These are phyloP conservation scores for Heritiera fomes DNA, from an alignment of 345 rosid species.

Conservation along the genomic window DNA sequence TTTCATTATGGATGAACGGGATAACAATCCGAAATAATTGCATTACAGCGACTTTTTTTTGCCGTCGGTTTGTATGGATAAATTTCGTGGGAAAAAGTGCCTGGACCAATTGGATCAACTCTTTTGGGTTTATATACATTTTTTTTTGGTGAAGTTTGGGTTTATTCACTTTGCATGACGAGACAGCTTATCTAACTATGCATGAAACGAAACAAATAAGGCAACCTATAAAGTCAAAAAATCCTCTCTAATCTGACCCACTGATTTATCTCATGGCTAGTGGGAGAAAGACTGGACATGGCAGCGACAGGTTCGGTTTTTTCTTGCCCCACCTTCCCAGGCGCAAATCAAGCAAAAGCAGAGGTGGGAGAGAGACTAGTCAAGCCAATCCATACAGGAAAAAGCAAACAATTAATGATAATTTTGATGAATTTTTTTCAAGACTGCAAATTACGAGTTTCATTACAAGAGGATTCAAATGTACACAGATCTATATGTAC, in stretches of 20 bases:
- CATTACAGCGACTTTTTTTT: too few relatives aligned
- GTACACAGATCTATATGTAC: not conserved
- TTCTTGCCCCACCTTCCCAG: not conserved
- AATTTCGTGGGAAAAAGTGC: too few relatives aligned
- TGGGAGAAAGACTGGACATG: not conserved
- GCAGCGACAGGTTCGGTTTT: not conserved
- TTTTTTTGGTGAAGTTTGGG: too few relatives aligned
- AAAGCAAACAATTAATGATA: not conserved
- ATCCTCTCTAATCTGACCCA: not conserved
- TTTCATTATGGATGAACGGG: too few relatives aligned
- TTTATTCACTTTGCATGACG: too few relatives aligned
- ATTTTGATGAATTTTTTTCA: not conserved
- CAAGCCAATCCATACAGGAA: not conserved
- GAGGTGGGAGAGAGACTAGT: not conserved
- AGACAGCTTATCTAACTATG: too few relatives aligned
- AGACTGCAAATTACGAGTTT: constrained; percentile 11
- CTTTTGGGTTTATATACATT: too few relatives aligned
- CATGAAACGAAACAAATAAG: not conserved
- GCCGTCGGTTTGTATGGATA: too few relatives aligned
- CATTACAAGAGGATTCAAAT: constrained; percentile 11
- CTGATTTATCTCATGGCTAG: constrained; percentile 1
- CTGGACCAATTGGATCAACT: too few relatives aligned
- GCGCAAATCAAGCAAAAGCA: not conserved
- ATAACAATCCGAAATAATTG: too few relatives aligned
- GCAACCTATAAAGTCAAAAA: not conserved